These are phyloP conservation scores for Rhynchospora pubera DNA, from an alignment of 176 grass and related monocot genomes.

Conservation along the genomic window DNA sequence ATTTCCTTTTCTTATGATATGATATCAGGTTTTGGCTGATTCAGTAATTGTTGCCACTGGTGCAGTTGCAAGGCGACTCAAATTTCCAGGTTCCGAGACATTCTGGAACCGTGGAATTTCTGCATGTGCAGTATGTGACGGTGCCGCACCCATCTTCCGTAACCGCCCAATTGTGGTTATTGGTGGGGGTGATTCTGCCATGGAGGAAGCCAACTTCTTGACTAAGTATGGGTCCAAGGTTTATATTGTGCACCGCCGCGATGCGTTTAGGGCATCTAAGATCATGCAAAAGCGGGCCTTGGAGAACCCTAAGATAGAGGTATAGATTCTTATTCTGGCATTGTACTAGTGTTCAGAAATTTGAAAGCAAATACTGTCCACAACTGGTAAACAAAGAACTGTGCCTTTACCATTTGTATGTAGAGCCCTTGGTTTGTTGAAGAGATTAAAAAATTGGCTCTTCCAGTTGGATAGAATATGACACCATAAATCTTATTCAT, in stretches of 20 bases:
- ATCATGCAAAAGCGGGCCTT: slow-evolving; percentile 94
- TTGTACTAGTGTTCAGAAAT: neutral
- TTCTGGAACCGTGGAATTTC: slow-evolving; percentile 98
- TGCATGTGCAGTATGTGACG: slow-evolving; percentile 94
- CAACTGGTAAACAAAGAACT: neutral
- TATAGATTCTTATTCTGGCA: neutral
- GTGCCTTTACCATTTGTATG: neutral
- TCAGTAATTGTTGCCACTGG: slow-evolving; percentile 74
- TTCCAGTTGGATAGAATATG: neutral
- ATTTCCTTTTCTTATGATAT: neutral
- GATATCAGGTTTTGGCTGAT: slow-evolving; percentile 41
- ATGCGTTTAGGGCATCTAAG: slow-evolving; percentile 87
- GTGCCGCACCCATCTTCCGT: slow-evolving; percentile 81
- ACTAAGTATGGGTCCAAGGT: slow-evolving; percentile 90
- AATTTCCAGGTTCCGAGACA: slow-evolving; percentile 55
- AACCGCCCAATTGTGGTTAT: slow-evolving; percentile 79
- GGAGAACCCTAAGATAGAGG: slow-evolving; percentile 68
- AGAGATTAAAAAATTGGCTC: neutral
- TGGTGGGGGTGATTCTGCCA: slow-evolving; percentile 91
- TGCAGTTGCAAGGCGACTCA: slow-evolving; percentile 75
- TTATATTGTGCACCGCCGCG: slow-evolving; percentile 84
- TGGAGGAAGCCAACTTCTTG: slow-evolving; percentile 99
- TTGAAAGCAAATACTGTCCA: neutral
- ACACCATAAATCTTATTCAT: neutral
- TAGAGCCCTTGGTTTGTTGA: neutral